Conservation (phyloP, 352 stramenopile genomes). For the Aphanomyces euteiches region DNA sequence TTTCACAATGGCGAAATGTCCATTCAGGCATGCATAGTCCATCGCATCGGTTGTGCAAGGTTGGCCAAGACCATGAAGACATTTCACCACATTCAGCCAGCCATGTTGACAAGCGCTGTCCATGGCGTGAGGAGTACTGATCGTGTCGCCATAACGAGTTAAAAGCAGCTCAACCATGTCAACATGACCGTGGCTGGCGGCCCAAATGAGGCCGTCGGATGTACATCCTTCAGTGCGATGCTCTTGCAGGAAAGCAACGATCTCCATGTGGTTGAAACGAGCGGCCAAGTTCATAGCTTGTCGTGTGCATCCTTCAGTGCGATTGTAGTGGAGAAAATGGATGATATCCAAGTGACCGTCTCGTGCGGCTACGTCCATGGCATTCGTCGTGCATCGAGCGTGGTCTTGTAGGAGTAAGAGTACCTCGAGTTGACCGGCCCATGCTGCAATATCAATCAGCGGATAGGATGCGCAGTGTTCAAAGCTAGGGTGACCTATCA, state of each 20-base stretch:
- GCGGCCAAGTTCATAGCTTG: slow-evolving; percentile 22
- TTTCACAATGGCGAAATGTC: slow-evolving; percentile 2
- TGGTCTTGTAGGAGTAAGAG: not conserved
- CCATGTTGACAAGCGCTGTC: slow-evolving; percentile 1
- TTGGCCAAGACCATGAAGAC: slow-evolving; percentile 6
- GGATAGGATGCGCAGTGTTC: not conserved
- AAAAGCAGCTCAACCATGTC: slow-evolving; percentile 10
- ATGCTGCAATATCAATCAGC: slow-evolving; percentile 6
- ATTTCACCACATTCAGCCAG: not conserved
- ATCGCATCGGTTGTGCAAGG: slow-evolving; percentile 14
- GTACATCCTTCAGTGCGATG: slow-evolving; percentile 17
- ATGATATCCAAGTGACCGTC: not conserved
- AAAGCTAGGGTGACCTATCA: not conserved
- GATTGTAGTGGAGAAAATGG: slow-evolving; percentile 1
- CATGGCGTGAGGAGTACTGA: not conserved
- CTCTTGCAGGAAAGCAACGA: slow-evolving; percentile 18
- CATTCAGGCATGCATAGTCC: slow-evolving; percentile 12
- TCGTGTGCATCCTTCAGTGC: not conserved
- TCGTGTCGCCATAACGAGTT: not conserved
- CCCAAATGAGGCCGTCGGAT: slow-evolving; percentile 2
- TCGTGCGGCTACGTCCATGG: slow-evolving; percentile 6
- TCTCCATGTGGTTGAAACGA: slow-evolving; percentile 9
- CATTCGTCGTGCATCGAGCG: not conserved
- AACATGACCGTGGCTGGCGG: slow-evolving; percentile 13
- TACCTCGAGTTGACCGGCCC: not conserved